Evolutionary conservation across 2,329 filamentous ascomycete species (phyloP), one percentile per base, ranked within the genome.

Genomic region (Colletotrichum lini): DNA sequence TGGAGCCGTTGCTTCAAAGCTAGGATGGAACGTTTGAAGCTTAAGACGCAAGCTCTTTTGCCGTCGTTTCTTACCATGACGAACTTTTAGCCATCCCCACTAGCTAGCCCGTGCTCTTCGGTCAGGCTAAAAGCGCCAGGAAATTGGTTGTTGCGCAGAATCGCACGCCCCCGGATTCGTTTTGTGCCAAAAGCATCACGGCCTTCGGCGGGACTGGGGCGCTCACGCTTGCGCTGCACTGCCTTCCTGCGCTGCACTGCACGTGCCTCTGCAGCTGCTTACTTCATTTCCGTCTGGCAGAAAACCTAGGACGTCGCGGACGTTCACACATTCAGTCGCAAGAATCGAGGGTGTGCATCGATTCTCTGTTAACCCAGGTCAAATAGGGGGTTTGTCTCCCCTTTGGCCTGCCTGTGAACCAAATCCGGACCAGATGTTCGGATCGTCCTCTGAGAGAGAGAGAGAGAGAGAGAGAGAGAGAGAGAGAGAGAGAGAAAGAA

Each of bases 61-160:
- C 16, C 67, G n/a, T 40, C 53, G 16, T 26, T 26, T 26, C 26
- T 42, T 16, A 18, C n/a, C 54, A 23, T 15, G 61, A 23, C 16
- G 21, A n/a, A 3, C 23, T 44, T 47, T 23, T 15, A 30, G 13
- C 21, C 10, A 30, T 26, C 26, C 12, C 18, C 30, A 54, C 50
- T 59, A n/a, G 15, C 50, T 3, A 53, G 26, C 26, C 26, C 18
- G 26, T 16, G 7, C 13, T 52, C 23, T 52, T 50, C 26, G 23
- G 15, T 2, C 15, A 30, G 5, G 10, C 18, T 26, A 7, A 47
- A 35, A 23, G 18, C 38, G 26, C n/a, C 9, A 58, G 42, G 66
- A 70, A 40, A 57, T 58, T 58, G 52, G 49, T 58, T 16, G 35
- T 50, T 26, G 66, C 30, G 60, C 23, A 45, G 50, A 58, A 30